Base-by-base conservation (phyloP, 2,329 filamentous ascomycete species). In the Fusarium sarcochroum region DNA sequence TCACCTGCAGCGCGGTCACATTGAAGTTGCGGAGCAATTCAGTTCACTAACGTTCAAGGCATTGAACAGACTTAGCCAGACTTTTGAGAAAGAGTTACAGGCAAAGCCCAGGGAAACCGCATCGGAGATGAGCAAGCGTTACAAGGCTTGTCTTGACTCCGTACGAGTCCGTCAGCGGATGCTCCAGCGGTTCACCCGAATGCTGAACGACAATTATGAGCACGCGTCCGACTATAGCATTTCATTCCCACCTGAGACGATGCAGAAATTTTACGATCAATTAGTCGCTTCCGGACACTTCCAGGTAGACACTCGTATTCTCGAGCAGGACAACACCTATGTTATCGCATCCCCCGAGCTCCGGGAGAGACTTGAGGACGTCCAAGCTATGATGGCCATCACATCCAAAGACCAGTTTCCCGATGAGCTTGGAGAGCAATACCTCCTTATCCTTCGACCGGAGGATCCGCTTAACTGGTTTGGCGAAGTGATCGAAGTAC, bases 1-100 rank as follows among this genome's bases (percentile, higher is more conserved):
- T 48, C 92, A 96, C 77, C 86, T 99, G n/a, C 91, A 97, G 72
- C 92, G 93, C 30, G 97, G 96, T 66, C 94, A 98, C 77, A 92
- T 98, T 40, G 95, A 98, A 81, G 96, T 98, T 41, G 96, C 96
- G 2, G 96, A 98, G 82, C 96, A 99, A 77, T 99, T 99, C 79
- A 97, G 91, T 78, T 93, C 93, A 25, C 85, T 99, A 66, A 98
- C 96, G 2, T 94, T 93, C 75, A 98, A 98, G 80, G 94, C 95
- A 10, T 86, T 98, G 63, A 92, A 92, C 72, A 91, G 96, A 49
- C 85, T 99, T 53, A 97, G 93, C 75, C 87, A 90, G 64, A 96
- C 96, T 18, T 99, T 98, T 72, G 96, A 98, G 78, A 91, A 90
- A 72, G 96, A 99, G 78, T 84, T 98, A 50, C 91, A 95, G 70